Evolutionary conservation across 495 filamentous ascomycete genomes (phyloP).

Genomic region (Penicillium manginii): DNA sequence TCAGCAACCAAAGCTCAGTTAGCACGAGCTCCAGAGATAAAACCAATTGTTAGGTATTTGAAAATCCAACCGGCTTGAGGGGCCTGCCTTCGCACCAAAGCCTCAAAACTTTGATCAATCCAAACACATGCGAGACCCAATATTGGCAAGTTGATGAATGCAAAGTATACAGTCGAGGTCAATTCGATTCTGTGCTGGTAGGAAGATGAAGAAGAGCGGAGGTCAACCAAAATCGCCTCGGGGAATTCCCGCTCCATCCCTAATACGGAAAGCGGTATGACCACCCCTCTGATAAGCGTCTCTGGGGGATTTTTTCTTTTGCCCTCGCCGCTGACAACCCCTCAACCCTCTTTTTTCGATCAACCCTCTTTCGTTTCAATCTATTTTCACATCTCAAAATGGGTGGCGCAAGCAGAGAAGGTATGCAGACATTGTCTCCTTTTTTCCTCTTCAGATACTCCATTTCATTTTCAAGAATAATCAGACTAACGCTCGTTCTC

Average conservation of each 20-base stretch:
- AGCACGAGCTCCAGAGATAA: conserved; percentile 36
- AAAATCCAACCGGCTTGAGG: conserved; percentile 54
- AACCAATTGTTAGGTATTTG: conserved; percentile 34
- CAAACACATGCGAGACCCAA: conserved; percentile 21
- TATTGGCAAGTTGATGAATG: conserved; percentile 4
- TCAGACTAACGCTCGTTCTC: conserved; percentile 8
- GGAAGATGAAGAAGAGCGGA: not conserved
- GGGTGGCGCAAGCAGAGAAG: conserved; percentile 72
- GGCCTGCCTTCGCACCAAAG: conserved; percentile 43
- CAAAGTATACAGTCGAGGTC: conserved; percentile 6
- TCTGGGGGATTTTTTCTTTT: conserved; percentile 24
- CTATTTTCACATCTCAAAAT: conserved; percentile 42
- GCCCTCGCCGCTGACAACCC: conserved; percentile 14
- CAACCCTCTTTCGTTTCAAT: conserved; percentile 10
- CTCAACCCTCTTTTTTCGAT: conserved; percentile 12
- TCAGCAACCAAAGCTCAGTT: conserved; percentile 24
- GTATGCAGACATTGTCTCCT: conserved; percentile 32
- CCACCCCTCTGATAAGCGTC: conserved; percentile 14
- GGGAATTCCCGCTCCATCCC: not conserved
- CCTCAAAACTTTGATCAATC: conserved; percentile 29
- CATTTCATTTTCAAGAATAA: not conserved
- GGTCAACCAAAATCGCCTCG: not conserved
- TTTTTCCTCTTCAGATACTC: not conserved
- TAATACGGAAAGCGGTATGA: conserved; percentile 16
- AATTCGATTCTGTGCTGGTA: not conserved